Conservation (phyloP, 2,329 filamentous ascomycete species). For the Aspergillus puulaauensis region DNA sequence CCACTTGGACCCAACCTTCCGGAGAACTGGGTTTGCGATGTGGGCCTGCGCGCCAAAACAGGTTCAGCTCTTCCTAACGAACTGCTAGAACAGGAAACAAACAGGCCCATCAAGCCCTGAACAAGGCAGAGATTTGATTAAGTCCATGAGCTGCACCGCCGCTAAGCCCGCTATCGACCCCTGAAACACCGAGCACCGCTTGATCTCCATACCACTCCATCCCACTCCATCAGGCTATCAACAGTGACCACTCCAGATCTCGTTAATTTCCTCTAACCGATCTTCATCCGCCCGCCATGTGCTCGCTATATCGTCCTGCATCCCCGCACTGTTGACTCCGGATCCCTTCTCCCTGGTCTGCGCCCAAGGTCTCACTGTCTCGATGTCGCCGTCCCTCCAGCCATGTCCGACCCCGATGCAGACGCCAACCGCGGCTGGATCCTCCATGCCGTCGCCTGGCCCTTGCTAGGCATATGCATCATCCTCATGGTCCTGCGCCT, state of each 20-base stretch:
- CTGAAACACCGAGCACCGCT: not conserved
- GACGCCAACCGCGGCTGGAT: conserved; percentile 9
- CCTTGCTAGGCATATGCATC: conserved; percentile 4
- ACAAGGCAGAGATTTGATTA: too few relatives aligned
- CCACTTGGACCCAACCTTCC: too few relatives aligned
- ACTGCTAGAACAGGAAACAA: too few relatives aligned
- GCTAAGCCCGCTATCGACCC: not conserved
- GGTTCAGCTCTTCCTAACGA: too few relatives aligned
- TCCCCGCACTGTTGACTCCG: not conserved
- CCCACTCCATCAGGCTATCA: too few relatives aligned
- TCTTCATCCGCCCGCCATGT: not conserved
- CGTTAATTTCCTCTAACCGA: not conserved
- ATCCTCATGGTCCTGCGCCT: conserved; percentile 2
- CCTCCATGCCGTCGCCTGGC: conserved; percentile 12
- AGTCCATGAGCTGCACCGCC: too few relatives aligned
- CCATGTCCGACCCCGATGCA: not conserved
- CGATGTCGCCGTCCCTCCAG: not conserved
- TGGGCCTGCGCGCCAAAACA: too few relatives aligned
- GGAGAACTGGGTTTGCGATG: too few relatives aligned
- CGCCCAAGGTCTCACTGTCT: not conserved
- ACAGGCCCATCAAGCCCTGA: too few relatives aligned
- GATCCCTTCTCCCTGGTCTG: too few relatives aligned
- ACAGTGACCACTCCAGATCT: not conserved
- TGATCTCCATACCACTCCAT: too few relatives aligned
- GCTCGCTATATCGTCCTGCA: not conserved